phyloP scores from a whole-genome alignment of 768 basidiomycete genomes.

The Gymnopilus junonius region DNA sequence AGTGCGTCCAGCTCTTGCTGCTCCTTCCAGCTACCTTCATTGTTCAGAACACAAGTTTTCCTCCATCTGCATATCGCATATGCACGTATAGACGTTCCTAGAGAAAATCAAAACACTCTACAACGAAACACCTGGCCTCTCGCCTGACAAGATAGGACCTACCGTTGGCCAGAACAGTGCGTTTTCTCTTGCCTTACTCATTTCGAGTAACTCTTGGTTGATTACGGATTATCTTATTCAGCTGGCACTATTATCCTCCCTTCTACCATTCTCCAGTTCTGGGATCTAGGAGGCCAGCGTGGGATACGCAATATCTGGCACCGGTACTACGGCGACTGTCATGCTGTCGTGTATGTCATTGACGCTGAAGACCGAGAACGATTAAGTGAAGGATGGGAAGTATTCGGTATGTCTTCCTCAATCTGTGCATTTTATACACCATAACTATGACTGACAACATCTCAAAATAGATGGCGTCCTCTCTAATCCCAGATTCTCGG shows the following conservation, averaged over 20 bases:
- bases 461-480: conserved; percentile 74
- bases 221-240: conserved; percentile 31
- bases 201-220: neutral
- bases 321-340: conserved; percentile 94
- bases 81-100: conserved; percentile 66
- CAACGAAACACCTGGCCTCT: conserved; percentile 83
- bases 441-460: conserved; percentile 18
- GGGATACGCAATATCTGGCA: conserved; percentile 96
- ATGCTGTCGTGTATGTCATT: conserved; percentile 94
- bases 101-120: conserved; percentile 96
- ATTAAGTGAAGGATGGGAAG: conserved; percentile 94
- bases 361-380: conserved; percentile 92
- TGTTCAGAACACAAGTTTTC: conserved; percentile 8
- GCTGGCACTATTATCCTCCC: conserved; percentile 94
- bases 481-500: conserved; percentile 89
- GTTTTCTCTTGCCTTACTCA: conserved; percentile 29
- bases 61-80: too few species aligned
- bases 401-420: conserved; percentile 74
- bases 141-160: conserved; percentile 92
- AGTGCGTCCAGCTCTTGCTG: conserved; percentile 40
- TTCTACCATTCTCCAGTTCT: conserved; percentile 94
- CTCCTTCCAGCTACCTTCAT: conserved; percentile 10
- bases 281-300: conserved; percentile 94
- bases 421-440: neutral
- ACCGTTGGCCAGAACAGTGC: conserved; percentile 98